Evolutionary conservation across 176 grass and related monocot genomes (phyloP), one percentile per base, ranked within the genome.

Genomic region (Lolium perenne): DNA sequence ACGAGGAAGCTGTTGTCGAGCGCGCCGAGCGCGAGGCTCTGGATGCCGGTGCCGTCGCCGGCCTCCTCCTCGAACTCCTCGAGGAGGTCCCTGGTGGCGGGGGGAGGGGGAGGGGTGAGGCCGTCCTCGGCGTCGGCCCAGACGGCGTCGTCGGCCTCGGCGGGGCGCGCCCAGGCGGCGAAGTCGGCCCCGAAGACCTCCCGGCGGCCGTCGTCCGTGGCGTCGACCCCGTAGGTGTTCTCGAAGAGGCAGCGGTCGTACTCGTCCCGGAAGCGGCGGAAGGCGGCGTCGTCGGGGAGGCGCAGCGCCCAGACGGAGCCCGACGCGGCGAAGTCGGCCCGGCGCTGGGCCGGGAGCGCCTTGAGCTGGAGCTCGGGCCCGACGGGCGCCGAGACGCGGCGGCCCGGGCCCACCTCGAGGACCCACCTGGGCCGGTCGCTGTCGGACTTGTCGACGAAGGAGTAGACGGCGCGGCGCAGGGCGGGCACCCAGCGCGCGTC

Each of bases 1-100:
- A 98, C 96, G n/a, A 98, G 76, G 71, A 98, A 95, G 48, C 96
- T 95, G 71, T 98, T 98, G 63, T 98, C 96, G 5, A 98, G 85
- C 5, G 96, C 96, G 4, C 96, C 96, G 20, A 98, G 92, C 10
- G 96, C 91, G 2, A 98, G 88, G 86, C 96, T 98, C 90, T 95
- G 93, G 53, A 98, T 95, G 79, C 90, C 77, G 12, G 76, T 86
- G 6, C 79, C 88, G 59, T 89, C 76, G 0, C 80, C 69, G 0
- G 89, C 84, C 57, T 92, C 92, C 83, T 98, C 96, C 81, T 98
- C 93, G 29, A 95, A 95, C 45, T 98, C 93, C 74, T 95, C 90
- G 32, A 98, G 85, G 35, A 92, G 76, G 81, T 95, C 91, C 82
- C 83, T 91, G 47, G 69, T 32, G 7, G n/a, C 12, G 29, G 18